Evolutionary conservation across 2,329 filamentous ascomycete genomes (phyloP).

Genomic region (Monilinia laxa): DNA sequence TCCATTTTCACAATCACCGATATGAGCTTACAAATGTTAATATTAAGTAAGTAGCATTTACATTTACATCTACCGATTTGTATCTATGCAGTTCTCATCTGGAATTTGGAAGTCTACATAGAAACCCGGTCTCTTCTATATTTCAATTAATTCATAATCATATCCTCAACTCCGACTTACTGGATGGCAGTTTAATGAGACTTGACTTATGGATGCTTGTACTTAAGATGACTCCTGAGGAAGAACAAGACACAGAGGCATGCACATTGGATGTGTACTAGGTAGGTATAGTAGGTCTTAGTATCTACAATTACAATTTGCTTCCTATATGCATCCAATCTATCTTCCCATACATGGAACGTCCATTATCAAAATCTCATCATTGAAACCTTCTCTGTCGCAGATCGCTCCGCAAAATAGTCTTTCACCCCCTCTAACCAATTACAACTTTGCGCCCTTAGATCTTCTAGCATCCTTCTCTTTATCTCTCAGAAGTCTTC

Average conservation of each 20-base stretch:
- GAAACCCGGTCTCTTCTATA: no score
- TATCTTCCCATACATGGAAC: background rate
- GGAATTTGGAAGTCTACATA: no score
- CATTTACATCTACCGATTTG: no score
- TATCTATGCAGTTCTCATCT: background rate
- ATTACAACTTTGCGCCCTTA: conserved; percentile 64
- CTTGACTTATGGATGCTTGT: background rate
- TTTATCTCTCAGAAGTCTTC: conserved; percentile 67
- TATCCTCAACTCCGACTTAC: no score
- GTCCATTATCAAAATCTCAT: background rate
- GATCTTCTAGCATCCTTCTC: conserved; percentile 68
- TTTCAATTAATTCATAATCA: no score
- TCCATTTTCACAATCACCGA: background rate
- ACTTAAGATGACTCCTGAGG: background rate
- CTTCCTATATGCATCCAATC: background rate
- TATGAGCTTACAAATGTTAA: background rate
- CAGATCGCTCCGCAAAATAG: background rate
- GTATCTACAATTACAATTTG: background rate
- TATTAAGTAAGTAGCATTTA: no score
- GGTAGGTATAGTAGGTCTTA: background rate
- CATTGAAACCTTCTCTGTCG: background rate
- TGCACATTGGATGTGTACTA: no score
- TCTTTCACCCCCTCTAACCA: background rate
- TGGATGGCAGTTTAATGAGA: no score
- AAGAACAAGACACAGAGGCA: background rate